Evolutionary conservation across 2,329 filamentous ascomycete species (phyloP).

Genomic region (Daldinia eschscholtzii): DNA sequence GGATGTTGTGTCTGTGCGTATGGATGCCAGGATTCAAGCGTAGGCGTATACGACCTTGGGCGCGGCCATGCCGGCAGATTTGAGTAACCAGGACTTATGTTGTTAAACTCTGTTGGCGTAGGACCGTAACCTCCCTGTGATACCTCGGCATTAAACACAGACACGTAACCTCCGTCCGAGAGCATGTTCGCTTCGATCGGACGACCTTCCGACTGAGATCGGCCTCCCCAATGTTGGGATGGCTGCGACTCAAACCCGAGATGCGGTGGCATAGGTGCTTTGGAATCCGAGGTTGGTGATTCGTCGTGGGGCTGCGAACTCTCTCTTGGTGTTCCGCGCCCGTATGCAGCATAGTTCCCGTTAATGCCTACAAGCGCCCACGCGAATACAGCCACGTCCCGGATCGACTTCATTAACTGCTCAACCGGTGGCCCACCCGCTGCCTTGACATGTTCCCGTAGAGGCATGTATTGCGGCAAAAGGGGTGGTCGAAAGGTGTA

Average conservation of each 20-base stretch:
- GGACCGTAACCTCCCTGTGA: constrained; percentile 37
- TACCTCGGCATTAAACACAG: constrained; percentile 32
- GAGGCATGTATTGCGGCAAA: constrained; percentile 60
- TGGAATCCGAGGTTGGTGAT: constrained; percentile 70
- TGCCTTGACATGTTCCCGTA: constrained; percentile 59
- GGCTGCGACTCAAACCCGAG: constrained; percentile 56
- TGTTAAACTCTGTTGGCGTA: constrained; percentile 31
- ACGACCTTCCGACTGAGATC: constrained; percentile 18
- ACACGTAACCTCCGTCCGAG: constrained; percentile 28
- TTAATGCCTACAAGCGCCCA: constrained; percentile 88
- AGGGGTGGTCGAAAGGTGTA: constrained; percentile 60
- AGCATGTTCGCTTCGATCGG: constrained; percentile 21
- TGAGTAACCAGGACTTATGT: constrained; percentile 30
- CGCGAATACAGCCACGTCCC: constrained; percentile 88
- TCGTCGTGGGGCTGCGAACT: constrained; percentile 72
- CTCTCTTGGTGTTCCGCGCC: constrained; percentile 71
- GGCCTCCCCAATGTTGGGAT: constrained; percentile 47
- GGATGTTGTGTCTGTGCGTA: constrained; percentile 35
- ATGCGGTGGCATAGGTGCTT: constrained; percentile 51
- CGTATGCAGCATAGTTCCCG: constrained; percentile 75
- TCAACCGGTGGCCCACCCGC: constrained; percentile 67
- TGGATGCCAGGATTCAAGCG: constrained; percentile 33
- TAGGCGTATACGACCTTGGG: constrained; percentile 23
- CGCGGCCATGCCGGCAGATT: constrained; percentile 37
- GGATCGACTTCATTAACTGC: constrained; percentile 82